phyloP scores from a whole-genome alignment of 2,329 filamentous ascomycete species.

The Sporothrix globosa region DNA sequence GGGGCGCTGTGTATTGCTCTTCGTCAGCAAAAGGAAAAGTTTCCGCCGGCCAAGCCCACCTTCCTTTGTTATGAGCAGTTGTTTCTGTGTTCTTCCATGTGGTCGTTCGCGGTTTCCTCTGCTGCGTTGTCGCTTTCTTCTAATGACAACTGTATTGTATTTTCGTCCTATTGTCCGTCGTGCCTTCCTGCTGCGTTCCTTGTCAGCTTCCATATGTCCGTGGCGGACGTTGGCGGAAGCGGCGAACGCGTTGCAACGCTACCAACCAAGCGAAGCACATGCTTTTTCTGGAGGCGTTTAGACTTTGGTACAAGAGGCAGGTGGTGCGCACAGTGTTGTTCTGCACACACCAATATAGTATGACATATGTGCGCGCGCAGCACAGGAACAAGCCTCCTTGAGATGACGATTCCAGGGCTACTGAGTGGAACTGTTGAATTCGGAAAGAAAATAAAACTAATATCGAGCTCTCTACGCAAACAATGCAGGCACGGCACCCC shows the following conservation, averaged over 20 bases:
- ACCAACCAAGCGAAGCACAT: constrained; percentile 15
- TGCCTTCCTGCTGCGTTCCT: constrained; percentile 17
- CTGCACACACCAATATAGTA: not conserved
- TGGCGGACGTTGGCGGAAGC: not conserved
- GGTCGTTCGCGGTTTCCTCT: constrained; percentile 14
- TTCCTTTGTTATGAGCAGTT: not conserved
- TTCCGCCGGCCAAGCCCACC: not conserved
- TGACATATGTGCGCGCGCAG: not conserved
- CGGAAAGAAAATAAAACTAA: not conserved
- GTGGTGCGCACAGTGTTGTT: no score
- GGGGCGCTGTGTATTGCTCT: not conserved
- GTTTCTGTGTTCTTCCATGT: not conserved
- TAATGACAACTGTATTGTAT: no score
- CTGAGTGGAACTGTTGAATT: not conserved
- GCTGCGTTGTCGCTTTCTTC: not conserved
- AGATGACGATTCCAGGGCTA: not conserved
- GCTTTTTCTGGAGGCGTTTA: constrained; percentile 7
- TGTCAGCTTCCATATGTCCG: constrained; percentile 24
- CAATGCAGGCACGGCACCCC: not conserved
- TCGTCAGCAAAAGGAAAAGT: constrained; percentile 6
- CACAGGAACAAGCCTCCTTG: not conserved
- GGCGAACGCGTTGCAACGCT: constrained; percentile 4
- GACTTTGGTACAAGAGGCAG: constrained; percentile 1
- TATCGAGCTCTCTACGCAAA: no score
- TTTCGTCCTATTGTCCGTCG: not conserved